Evolutionary conservation across 306 rosid genomes (phyloP), one percentile per base, ranked within the genome.

Genomic region (Castanea crenata): DNA sequence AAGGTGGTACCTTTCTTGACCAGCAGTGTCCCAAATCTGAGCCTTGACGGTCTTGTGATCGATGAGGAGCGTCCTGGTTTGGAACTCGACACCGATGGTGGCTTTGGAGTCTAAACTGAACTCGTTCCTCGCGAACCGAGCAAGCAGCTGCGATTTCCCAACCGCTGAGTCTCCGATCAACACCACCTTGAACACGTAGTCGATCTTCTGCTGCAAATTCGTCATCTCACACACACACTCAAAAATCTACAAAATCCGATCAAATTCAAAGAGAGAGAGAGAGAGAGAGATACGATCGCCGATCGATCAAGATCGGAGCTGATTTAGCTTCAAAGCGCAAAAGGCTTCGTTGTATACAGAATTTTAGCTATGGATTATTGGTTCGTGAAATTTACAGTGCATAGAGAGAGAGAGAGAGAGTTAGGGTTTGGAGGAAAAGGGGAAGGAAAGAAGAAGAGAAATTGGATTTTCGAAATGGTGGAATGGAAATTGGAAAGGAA

Each of bases 21-120:
- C 99, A 76, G 99, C 99, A 72, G 99, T 94, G 75, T 94, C 99
- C 99, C 99, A 94, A 83, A 94, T 91, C 91, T 94, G 99, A 12
- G 97, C 97, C 87, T 92, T 94, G 81, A 92, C 91, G 13, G 88
- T 81, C 58, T 94, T 94, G 57, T 92, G 91, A 78, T 94, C 99
- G 85, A 94, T 88, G 52, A 87, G 44, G 6, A 94, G 90, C 15
- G 97, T 92, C 87, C 88, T 91, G 7, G 99, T 91, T 63, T 90
- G 93, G 52, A 94, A 94, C 80, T 94, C 99, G 81, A 94, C 99
- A 21, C 98, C 98, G 56, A 94, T 92, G 1, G 98, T 94, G 10
- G 98, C 89, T 72, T 92, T 94, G 0, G 97, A 94, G 70, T 94
- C 92, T 83, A 90, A 29, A 70, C 82, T 91, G 75, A 94, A 94